Percentiles rank a stretch among this genome's conserved stretches.
These are phyloP conservation scores for Dactylellina cionopaga DNA, from an alignment of 2,329 filamentous ascomycete genomes.

Conservation along the genomic window DNA sequence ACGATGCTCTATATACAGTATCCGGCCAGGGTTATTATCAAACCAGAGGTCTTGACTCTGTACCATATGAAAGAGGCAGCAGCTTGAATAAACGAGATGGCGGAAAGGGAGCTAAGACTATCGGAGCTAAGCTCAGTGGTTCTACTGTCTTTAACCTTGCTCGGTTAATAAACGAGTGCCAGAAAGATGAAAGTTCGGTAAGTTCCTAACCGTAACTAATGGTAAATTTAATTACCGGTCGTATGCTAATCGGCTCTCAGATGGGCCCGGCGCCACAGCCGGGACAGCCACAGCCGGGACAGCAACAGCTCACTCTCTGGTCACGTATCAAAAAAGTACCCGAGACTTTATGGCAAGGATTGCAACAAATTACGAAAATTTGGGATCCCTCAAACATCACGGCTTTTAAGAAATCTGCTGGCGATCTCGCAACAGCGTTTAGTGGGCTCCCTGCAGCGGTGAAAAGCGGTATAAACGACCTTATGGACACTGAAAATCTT, in stretches of 20 bases:
- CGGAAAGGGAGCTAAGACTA: background rate
- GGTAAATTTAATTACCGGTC: background rate
- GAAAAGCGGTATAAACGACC: background rate
- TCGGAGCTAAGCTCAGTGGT: background rate
- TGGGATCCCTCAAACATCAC: constrained; percentile 4
- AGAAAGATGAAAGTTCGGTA: background rate
- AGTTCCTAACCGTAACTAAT: background rate
- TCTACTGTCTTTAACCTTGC: background rate
- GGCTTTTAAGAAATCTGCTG: constrained; percentile 16
- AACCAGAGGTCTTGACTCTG: background rate
- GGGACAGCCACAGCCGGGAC: background rate
- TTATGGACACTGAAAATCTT: constrained; percentile 3
- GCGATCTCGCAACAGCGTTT: constrained; percentile 7
- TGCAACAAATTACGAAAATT: constrained; percentile 2
- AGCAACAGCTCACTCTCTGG: background rate
- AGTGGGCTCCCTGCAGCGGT: constrained; percentile 5
- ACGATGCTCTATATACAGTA: background rate
- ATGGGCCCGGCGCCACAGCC: background rate
- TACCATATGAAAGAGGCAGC: background rate
- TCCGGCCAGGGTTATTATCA: background rate
- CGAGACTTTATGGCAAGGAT: background rate
- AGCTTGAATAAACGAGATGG: background rate
- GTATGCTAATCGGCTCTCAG: background rate
- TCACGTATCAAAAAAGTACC: background rate
- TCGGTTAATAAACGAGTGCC: background rate